These are phyloP conservation scores for Backusella luteola DNA, from an alignment of 192 early-diverging fungal genomes.

Conservation along the genomic window DNA sequence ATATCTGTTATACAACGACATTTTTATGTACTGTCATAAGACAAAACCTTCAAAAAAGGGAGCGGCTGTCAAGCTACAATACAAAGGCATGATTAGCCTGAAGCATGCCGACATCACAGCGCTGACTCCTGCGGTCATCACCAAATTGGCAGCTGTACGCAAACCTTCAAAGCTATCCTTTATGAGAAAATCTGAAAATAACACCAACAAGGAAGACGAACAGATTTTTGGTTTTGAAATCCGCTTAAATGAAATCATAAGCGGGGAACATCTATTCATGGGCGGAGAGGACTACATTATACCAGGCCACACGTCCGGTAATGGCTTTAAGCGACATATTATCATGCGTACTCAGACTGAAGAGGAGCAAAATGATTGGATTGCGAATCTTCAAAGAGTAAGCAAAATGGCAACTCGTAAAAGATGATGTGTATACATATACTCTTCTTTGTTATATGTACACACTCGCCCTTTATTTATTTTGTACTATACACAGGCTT, in stretches of 20 bases:
- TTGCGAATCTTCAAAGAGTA: background rate
- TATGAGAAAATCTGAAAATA: background rate
- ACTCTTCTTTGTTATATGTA: background rate
- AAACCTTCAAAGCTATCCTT: background rate
- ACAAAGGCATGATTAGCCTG: conserved; percentile 3
- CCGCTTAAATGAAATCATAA: background rate
- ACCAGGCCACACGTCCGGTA: background rate
- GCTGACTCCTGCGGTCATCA: background rate
- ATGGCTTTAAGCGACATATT: background rate
- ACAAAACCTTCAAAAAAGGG: background rate
- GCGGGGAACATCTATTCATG: background rate
- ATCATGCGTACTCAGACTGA: conserved; percentile 12
- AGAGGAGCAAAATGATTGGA: conserved; percentile 7
- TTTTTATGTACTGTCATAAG: conserved; percentile 2
- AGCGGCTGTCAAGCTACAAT: background rate
- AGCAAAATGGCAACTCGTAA: background rate
- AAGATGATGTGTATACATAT: background rate
- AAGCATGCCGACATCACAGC: background rate
- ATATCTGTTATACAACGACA: conserved; percentile 13
- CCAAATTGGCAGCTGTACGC: background rate
- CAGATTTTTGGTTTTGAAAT: conserved; percentile 1
- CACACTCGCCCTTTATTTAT: background rate
- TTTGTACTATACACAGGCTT: background rate
- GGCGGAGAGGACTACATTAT: background rate
- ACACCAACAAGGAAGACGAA: background rate